Percentiles rank a stretch among this genome's conserved stretches.
Conservation (phyloP, 768 basidiomycete genomes). For the Dioszegia hungarica region DNA sequence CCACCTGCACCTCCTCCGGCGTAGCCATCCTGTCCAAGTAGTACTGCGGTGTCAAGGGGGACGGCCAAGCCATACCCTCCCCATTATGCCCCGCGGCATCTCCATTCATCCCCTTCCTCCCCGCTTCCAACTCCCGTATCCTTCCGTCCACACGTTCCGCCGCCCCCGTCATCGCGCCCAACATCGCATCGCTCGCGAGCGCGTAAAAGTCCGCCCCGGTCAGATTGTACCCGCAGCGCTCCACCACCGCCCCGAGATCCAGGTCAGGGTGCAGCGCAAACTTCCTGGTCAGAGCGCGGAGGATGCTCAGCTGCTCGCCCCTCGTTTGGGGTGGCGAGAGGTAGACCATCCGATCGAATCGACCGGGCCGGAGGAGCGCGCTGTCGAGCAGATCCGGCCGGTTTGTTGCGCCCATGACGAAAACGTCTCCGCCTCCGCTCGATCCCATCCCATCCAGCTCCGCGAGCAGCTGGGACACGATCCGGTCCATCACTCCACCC, state of each 20-base stretch:
- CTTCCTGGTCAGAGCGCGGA: conserved; percentile 85
- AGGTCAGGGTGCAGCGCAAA: conserved; percentile 72
- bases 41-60: conserved; percentile 79
- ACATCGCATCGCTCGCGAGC: conserved; percentile 89
- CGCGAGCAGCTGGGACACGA: conserved; percentile 88
- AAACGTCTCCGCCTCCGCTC: conserved; percentile 55
- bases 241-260: conserved; percentile 57
- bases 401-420: conserved; percentile 94
- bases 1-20: conserved; percentile 64
- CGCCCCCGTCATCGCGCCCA: conserved; percentile 87
- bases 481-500: conserved; percentile 96
- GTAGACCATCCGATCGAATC: conserved; percentile 96
- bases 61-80: conserved; percentile 51
- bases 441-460: conserved; percentile 86
- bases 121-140: conserved; percentile 56
- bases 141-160: conserved; percentile 71
- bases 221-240: conserved; percentile 80
- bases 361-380: conserved; percentile 79
- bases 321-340: conserved; percentile 86
- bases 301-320: conserved; percentile 74
- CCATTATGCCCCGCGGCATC: background rate
- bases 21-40: conserved; percentile 78
- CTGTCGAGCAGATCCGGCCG: conserved; percentile 86
- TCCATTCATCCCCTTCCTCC: background rate
- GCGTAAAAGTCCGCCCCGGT: conserved; percentile 99